Percentiles rank a stretch among this genome's conserved stretches.
Conservation (phyloP, 2,329 filamentous ascomycete species). For the Diaporthe humulicola region DNA sequence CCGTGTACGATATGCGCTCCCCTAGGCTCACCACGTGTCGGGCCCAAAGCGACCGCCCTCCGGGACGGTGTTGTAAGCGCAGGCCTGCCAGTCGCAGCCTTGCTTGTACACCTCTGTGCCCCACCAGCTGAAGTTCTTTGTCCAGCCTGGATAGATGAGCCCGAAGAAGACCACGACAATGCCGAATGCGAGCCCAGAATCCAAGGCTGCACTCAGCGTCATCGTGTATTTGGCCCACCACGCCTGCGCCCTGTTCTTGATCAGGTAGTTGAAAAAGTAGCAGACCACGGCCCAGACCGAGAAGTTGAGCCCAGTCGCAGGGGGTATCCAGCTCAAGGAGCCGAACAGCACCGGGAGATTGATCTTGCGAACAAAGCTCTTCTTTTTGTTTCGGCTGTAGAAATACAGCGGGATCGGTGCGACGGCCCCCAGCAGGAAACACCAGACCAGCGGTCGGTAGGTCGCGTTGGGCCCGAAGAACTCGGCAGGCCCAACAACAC, state of each 20-base stretch:
- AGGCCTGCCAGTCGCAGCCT: conserved; percentile 88
- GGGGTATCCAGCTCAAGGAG: conserved; percentile 87
- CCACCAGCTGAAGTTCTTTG: conserved; percentile 85
- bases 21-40: conserved; percentile 62
- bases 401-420: conserved; percentile 82
- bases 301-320: conserved; percentile 88
- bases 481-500: conserved; percentile 84
- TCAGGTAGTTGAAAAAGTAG: conserved; percentile 84
- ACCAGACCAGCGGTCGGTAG: conserved; percentile 84
- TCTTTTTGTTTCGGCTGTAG: conserved; percentile 70
- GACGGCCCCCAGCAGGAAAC: conserved; percentile 82
- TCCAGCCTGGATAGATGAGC: conserved; percentile 84
- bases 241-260: conserved; percentile 75
- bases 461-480: conserved; percentile 85
- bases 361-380: conserved; percentile 79
- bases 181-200: conserved; percentile 85
- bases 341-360: conserved; percentile 89
- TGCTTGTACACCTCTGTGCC: conserved; percentile 88
- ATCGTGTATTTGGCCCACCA: conserved; percentile 97
- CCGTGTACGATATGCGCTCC: background rate
- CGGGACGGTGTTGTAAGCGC: conserved; percentile 74
- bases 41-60: conserved; percentile 78
- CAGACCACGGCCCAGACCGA: conserved; percentile 89
- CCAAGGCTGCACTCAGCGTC: conserved; percentile 86
- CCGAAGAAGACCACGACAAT: conserved; percentile 89